phyloP scores from a whole-genome alignment of 2,329 filamentous ascomycete species.

The Neurospora sp. region DNA sequence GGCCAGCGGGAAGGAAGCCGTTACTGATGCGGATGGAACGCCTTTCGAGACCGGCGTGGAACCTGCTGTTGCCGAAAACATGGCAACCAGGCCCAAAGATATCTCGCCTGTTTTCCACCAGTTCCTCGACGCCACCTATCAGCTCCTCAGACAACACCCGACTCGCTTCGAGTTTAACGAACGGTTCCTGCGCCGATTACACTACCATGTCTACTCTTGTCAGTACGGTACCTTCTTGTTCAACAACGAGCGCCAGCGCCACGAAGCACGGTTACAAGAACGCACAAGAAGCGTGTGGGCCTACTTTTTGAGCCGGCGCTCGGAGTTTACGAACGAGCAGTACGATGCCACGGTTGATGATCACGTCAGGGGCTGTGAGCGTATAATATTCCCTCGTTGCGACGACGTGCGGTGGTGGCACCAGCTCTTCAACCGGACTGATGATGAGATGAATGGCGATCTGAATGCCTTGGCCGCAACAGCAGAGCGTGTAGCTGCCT shows the following conservation, averaged over 20 bases:
- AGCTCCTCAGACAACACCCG: constrained; percentile 75
- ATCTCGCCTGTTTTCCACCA: constrained; percentile 96
- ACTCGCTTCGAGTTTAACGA: constrained; percentile 95
- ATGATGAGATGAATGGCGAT: constrained; percentile 84
- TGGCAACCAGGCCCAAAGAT: constrained; percentile 76
- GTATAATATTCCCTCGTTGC: constrained; percentile 70
- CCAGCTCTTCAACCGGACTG: constrained; percentile 73
- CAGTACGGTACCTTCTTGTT: constrained; percentile 96
- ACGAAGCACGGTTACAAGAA: constrained; percentile 57
- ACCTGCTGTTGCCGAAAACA: constrained; percentile 35
- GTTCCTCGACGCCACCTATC: constrained; percentile 89
- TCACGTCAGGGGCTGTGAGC: constrained; percentile 65
- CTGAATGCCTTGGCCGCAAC: constrained; percentile 44
- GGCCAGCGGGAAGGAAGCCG: constrained; percentile 41
- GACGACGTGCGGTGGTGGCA: constrained; percentile 89
- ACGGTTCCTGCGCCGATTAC: constrained; percentile 73
- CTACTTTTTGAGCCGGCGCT: constrained; percentile 74
- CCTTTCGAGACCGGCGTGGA: constrained; percentile 3
- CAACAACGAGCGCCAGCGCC: constrained; percentile 84
- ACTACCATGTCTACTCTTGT: constrained; percentile 92
- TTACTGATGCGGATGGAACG: not conserved
- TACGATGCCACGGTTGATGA: constrained; percentile 73
- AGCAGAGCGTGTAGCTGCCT: constrained; percentile 27
- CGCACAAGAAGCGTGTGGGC: constrained; percentile 86
- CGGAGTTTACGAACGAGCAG: constrained; percentile 72